Conservation (phyloP, 2,329 filamentous ascomycete genomes). For the Dactylellina cionopaga region DNA sequence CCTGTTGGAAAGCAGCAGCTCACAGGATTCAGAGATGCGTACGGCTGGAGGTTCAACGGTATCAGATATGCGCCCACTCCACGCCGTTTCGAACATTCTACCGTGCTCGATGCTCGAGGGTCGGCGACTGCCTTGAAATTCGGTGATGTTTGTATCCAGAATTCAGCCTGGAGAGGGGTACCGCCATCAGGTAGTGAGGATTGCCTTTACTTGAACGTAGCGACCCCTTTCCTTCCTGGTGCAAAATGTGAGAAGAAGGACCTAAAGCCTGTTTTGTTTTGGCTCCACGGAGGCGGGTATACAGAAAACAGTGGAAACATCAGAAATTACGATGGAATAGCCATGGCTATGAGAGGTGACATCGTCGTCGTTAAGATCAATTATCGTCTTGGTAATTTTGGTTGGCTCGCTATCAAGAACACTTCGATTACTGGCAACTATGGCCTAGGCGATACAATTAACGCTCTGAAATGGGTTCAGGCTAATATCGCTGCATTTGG, state of each 20-base stretch:
- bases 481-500: constrained; percentile 71
- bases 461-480: constrained; percentile 70
- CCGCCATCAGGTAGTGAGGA: constrained; percentile 62
- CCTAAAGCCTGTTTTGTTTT: constrained; percentile 37
- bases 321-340: constrained; percentile 68
- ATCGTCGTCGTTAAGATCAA: constrained; percentile 68
- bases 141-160: constrained; percentile 62
- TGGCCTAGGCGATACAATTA: constrained; percentile 71
- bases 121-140: constrained; percentile 59
- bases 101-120: constrained; percentile 60
- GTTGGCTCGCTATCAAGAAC: constrained; percentile 65
- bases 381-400: constrained; percentile 66
- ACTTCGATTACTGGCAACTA: constrained; percentile 63
- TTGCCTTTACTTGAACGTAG: constrained; percentile 65
- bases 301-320: constrained; percentile 71
- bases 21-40: constrained; percentile 61
- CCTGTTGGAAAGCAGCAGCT: constrained; percentile 61
- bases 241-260: not conserved
- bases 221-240: constrained; percentile 17
- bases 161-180: constrained; percentile 51
- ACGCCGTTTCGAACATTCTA: constrained; percentile 63
- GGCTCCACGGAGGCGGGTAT: constrained; percentile 66
- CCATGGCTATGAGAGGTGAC: constrained; percentile 66
- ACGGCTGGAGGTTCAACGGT: constrained; percentile 67
- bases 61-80: constrained; percentile 64